phyloP scores from a whole-genome alignment of 2,329 filamentous ascomycete species.

The Claviceps fusiformis region DNA sequence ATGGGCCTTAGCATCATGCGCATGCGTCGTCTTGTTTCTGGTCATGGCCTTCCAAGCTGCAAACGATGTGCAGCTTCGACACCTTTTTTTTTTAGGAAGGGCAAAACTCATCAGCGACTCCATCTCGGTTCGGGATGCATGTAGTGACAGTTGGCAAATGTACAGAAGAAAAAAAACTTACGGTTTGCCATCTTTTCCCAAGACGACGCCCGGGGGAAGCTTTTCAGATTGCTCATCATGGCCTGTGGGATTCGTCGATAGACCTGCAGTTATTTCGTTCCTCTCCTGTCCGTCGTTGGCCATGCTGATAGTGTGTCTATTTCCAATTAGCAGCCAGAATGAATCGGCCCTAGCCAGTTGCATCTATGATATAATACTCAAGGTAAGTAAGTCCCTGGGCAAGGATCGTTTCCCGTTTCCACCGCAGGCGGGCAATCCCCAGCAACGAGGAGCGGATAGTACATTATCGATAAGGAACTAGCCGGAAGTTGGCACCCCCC shows the following conservation, averaged over 20 bases:
- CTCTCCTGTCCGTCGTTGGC: slow-evolving; percentile 22
- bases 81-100: slow-evolving; percentile 10
- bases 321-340: background rate
- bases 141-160: background rate
- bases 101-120: background rate
- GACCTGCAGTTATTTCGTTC: slow-evolving; percentile 12
- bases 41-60: slow-evolving; percentile 15
- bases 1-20: slow-evolving; percentile 5
- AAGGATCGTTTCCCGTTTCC: too few species aligned
- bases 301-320: slow-evolving; percentile 16
- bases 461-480: slow-evolving; percentile 8
- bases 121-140: background rate
- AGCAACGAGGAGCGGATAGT: background rate
- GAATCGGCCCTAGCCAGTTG: background rate
- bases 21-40: slow-evolving; percentile 15
- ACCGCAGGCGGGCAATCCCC: too few species aligned
- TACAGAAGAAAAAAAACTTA: slow-evolving; percentile 29
- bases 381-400: too few species aligned
- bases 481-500: background rate
- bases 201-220: slow-evolving; percentile 57
- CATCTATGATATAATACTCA: background rate
- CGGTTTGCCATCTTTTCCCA: slow-evolving; percentile 77
- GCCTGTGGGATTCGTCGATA: slow-evolving; percentile 9
- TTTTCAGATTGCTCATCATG: slow-evolving; percentile 32
- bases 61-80: slow-evolving; percentile 20